phyloP scores from a whole-genome alignment of 192 early-diverging fungal species.

The Gryganskiella cystojenkinii region DNA sequence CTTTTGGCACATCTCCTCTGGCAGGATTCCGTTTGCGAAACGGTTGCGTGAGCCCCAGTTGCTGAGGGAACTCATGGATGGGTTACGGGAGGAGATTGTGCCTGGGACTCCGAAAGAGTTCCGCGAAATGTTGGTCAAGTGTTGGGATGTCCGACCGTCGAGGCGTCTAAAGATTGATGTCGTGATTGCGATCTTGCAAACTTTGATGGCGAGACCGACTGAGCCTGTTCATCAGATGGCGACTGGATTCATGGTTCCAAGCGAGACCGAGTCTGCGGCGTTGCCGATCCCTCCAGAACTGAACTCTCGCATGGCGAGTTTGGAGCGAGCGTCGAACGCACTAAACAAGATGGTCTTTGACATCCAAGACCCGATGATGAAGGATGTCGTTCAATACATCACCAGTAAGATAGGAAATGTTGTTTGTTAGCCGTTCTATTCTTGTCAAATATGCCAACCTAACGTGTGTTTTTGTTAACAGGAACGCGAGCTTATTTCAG shows the following conservation, averaged over 20 bases:
- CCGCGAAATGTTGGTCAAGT: conserved; percentile 44
- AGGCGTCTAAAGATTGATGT: conserved; percentile 52
- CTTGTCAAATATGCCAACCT: neutral
- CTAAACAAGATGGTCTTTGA: conserved; percentile 51
- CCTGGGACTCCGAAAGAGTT: conserved; percentile 48
- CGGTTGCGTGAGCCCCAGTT: conserved; percentile 29
- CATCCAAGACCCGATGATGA: conserved; percentile 42
- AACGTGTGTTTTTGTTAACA: neutral
- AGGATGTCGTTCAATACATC: conserved; percentile 30
- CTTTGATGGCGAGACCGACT: conserved; percentile 33
- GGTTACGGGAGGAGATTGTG: conserved; percentile 38
- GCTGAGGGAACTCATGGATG: conserved; percentile 33
- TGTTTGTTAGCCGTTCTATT: neutral
- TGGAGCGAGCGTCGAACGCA: conserved; percentile 27
- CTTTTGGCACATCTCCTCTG: conserved; percentile 56
- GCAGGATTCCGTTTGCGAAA: conserved; percentile 43
- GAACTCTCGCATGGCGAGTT: conserved; percentile 28
- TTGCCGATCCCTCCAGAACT: conserved; percentile 45
- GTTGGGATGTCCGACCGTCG: conserved; percentile 49
- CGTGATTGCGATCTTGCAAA: conserved; percentile 49
- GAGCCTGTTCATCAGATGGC: conserved; percentile 27
- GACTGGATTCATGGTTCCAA: conserved; percentile 30
- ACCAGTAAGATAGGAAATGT: conserved; percentile 10
- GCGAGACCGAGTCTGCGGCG: conserved; percentile 30
- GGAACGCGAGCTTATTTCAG: conserved; percentile 31